Evolutionary conservation across 1,284 basidiomycete species (phyloP), one percentile per base, ranked within the genome.

Genomic region (Pseudozyma thailandica): DNA sequence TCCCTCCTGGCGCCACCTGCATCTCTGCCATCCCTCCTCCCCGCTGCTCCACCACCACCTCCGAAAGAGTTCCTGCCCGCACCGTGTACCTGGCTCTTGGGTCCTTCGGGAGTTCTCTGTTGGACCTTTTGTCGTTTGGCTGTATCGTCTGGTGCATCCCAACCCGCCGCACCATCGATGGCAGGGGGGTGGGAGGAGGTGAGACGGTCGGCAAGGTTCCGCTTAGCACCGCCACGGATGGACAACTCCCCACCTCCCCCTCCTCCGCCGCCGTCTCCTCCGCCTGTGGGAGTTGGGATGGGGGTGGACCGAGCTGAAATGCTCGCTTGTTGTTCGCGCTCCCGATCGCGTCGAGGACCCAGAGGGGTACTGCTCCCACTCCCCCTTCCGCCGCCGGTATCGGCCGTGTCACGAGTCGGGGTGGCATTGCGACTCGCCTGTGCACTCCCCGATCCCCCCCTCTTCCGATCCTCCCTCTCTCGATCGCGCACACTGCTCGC

Each of bases 201-300:
- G n/a, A 70, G 56, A 8, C 66, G 66, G 33, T 70, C 60, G 9
- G 57, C 66, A 26, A 70, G 26, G 12, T 56, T 59, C 41, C 60
- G 60, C 18, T 70, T 70, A 10, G 65, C 59, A 3, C 54, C 59
- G 12, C 51, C 55, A n/a, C 55, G 59, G 18, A 62, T 61, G 46
- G 41, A 50, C 45, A 58, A 49, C 38, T 62, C 55, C 16, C 57
- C 59, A 1, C 18, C 37, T 10, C 31, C 47, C 18, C 48, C 50
- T 8, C 50, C 56, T 41, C 31, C 39, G 25, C 53, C 41, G 27
- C 50, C 43, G 10, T 27, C 21, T 7, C 38, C 49, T 5, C 26
- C 47, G 37, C 47, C 43, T 12, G 26, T 38, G 13, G 20, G 44
- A 35, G 43, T 38, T 13, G 33, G 38, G 23, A 44, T 45, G 30